Base-by-base conservation (phyloP, 768 basidiomycete genomes). In the Xerocomus spinulosus region DNA sequence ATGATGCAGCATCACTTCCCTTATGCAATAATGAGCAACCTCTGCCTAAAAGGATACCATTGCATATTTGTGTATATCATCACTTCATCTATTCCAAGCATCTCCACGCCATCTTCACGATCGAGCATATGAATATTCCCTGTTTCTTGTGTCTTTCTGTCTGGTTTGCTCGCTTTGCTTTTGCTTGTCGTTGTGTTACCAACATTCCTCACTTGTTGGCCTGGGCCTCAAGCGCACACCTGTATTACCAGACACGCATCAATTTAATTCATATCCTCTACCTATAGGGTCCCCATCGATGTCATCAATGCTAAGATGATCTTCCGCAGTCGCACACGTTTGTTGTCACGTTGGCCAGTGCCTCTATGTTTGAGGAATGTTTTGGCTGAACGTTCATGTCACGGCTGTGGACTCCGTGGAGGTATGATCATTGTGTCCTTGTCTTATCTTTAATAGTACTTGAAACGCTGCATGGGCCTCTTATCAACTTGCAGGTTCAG, bases 21-120 rank as follows among this genome's bases (percentile, higher is more conserved):
- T 37, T 43, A 29, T 50, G 47, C 50, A 35, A 43, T 41, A 17
- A 50, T 42, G 46, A 48, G 49, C 42, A 42, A 44, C 49, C 33
- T 45, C 32, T 26, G 14, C 23, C 43, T 43, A 53, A 51, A 54
- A 64, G 50, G 48, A 66, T 62, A 64, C 51, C 60, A 51, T 57
- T 56, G 65, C 58, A 60, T 59, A 49, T 60, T 61, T 67, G 62
- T 68, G 48, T 61, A 67, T 56, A 68, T 50, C 62, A 67, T 54
- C 56, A 56, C 20, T 55, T 59, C 63, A 67, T 68, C 53, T 64
- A 67, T 64, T 52, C 30, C 45, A 39, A 50, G 56, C 66, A 65
- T 66, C 55, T 62, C 46, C 48, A 51, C 51, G 49, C 42, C 52
- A 62, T 65, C 50, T 64, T 52, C 48, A 50, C n/a, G 51, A 60